Percentiles rank a stretch among this genome's conserved stretches.
phyloP scores from a whole-genome alignment of 768 basidiomycete genomes.

The Amanita exitialis region DNA sequence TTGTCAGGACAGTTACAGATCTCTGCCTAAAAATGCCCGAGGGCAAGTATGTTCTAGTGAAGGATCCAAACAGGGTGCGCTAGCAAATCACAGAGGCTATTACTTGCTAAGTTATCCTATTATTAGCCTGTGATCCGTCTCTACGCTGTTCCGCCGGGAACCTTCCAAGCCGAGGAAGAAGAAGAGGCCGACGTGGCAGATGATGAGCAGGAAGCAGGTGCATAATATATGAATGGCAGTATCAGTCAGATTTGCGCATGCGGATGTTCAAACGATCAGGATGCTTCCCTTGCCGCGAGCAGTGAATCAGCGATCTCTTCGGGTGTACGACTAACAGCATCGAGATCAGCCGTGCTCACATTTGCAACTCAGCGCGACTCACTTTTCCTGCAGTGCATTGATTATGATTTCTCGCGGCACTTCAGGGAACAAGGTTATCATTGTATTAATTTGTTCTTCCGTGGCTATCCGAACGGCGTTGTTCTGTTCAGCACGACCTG shows the following conservation, averaged over 20 bases:
- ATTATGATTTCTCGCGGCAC: slow-evolving; percentile 63
- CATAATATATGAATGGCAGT: slow-evolving; percentile 3
- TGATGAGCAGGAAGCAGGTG: slow-evolving; percentile 25
- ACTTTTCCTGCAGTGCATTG: slow-evolving; percentile 78
- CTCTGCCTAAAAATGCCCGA: slow-evolving; percentile 95
- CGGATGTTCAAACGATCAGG: background rate
- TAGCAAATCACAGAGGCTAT: background rate
- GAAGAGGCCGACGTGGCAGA: slow-evolving; percentile 40
- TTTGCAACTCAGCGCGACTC: slow-evolving; percentile 13
- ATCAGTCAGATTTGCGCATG: slow-evolving; percentile 1
- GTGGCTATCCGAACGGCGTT: slow-evolving; percentile 57
- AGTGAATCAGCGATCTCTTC: slow-evolving; percentile 79
- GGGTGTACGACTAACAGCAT: slow-evolving; percentile 49
- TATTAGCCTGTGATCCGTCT: slow-evolving; percentile 84
- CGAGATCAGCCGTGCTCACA: background rate
- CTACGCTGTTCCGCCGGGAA: slow-evolving; percentile 82
- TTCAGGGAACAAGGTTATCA: slow-evolving; percentile 81
- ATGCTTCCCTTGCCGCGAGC: slow-evolving; percentile 20
- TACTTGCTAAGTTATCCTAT: slow-evolving; percentile 10
- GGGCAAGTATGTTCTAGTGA: slow-evolving; percentile 94
- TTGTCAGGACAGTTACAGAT: slow-evolving; percentile 91
- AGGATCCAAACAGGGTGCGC: slow-evolving; percentile 94
- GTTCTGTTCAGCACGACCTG: slow-evolving; percentile 47
- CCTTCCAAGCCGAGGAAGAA: slow-evolving; percentile 80
- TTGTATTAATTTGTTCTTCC: slow-evolving; percentile 65